These are phyloP conservation scores for Pholiota adiposa DNA, from an alignment of 1,284 basidiomycete genomes.

Conservation along the genomic window DNA sequence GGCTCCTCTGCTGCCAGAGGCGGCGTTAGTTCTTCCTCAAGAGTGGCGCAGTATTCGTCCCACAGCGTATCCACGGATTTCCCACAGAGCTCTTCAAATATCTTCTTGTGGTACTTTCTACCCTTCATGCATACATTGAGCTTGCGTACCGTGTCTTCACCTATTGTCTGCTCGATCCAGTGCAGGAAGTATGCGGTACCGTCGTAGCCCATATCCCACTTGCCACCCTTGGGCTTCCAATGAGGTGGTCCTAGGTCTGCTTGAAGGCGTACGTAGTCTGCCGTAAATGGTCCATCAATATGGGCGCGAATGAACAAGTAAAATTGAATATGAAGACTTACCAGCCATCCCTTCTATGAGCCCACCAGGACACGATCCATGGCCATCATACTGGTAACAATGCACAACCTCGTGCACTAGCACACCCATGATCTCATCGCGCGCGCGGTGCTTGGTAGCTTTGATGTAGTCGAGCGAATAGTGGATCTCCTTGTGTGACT, in stretches of 20 bases:
- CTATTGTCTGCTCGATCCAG: slow-evolving; percentile 64
- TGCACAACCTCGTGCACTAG: slow-evolving; percentile 65
- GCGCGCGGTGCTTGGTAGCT: slow-evolving; percentile 46
- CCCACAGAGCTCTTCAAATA: slow-evolving; percentile 59
- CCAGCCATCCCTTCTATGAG: slow-evolving; percentile 23
- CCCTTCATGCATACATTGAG: slow-evolving; percentile 59
- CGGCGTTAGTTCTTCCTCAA: slow-evolving; percentile 25
- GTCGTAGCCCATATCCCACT: slow-evolving; percentile 77
- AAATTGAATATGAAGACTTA: neutral
- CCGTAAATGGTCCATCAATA: too few relatives aligned
- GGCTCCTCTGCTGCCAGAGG: neutral
- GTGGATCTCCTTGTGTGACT: slow-evolving; percentile 70
- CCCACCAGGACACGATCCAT: slow-evolving; percentile 62
- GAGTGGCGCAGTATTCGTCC: slow-evolving; percentile 49
- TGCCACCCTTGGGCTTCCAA: slow-evolving; percentile 51
- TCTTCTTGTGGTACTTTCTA: slow-evolving; percentile 44
- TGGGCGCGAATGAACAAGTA: too few relatives aligned
- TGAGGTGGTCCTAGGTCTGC: slow-evolving; percentile 63
- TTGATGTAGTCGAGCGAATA: slow-evolving; percentile 66
- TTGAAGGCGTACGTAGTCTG: slow-evolving; percentile 71
- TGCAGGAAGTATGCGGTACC: slow-evolving; percentile 74
- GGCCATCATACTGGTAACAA: slow-evolving; percentile 70
- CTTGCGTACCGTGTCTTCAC: slow-evolving; percentile 52
- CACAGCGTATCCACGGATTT: slow-evolving; percentile 56
- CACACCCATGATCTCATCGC: slow-evolving; percentile 66